Percentiles rank a stretch among this genome's conserved stretches.
Conservation (phyloP, 306 rosid genomes). For the Datisca glomerata region DNA sequence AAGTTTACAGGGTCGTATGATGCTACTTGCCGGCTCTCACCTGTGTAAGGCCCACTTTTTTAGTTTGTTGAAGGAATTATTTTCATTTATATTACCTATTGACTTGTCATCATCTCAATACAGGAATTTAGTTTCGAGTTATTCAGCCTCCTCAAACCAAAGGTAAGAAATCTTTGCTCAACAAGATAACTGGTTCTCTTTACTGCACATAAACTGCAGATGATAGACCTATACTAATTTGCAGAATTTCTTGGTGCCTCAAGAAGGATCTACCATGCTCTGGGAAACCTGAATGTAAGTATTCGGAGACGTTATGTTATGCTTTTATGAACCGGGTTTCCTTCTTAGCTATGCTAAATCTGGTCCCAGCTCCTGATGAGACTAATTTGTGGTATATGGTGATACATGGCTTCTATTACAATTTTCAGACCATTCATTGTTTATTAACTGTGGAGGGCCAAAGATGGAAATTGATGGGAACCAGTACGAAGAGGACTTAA, state of each 20-base stretch:
- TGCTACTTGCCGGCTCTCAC: slow-evolving; percentile 19
- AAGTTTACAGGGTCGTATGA: slow-evolving; percentile 34
- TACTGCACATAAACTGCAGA: background rate
- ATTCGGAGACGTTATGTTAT: slow-evolving; percentile 7
- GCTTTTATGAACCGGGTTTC: background rate
- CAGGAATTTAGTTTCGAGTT: slow-evolving; percentile 65
- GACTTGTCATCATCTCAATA: background rate
- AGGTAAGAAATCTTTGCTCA: slow-evolving; percentile 20
- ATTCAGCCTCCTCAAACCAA: slow-evolving; percentile 25
- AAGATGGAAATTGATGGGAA: background rate
- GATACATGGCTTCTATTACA: background rate
- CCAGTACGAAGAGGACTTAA: slow-evolving; percentile 10
- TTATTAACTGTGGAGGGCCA: slow-evolving; percentile 22
- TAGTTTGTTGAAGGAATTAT: background rate
- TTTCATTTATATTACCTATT: background rate
- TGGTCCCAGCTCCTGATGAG: background rate
- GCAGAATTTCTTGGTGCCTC: slow-evolving; percentile 48
- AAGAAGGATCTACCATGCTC: slow-evolving; percentile 57
- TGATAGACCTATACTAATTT: slow-evolving; percentile 4
- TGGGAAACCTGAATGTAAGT: slow-evolving; percentile 46
- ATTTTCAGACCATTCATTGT: slow-evolving; percentile 16
- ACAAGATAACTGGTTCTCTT: background rate
- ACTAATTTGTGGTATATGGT: background rate
- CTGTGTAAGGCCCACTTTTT: slow-evolving; percentile 37
- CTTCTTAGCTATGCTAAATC: background rate